A percentile compares a stretch with the other conserved stretches of the same genome.
phyloP scores from a whole-genome alignment of 1,139 yeast species.

The Pichiaceae sp. region DNA sequence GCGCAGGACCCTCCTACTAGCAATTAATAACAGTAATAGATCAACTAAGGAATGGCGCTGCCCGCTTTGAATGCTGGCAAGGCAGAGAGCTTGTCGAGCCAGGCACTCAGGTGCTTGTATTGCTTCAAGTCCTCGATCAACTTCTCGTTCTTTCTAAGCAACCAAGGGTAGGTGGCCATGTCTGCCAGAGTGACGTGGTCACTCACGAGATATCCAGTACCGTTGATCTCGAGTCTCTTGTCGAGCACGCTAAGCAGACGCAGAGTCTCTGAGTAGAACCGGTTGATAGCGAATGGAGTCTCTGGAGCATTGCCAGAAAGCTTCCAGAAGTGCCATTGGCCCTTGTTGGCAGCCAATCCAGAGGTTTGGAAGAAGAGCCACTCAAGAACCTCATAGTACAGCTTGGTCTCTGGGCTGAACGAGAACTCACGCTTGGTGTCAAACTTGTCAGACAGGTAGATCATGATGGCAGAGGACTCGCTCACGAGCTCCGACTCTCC shows the following conservation, averaged over 20 bases:
- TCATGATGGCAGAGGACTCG: constrained; percentile 54
- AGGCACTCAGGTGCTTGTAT: constrained; percentile 35
- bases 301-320: constrained; percentile 31
- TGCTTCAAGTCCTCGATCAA: constrained; percentile 30
- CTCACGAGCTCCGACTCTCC: constrained; percentile 32
- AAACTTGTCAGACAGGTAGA: constrained; percentile 47
- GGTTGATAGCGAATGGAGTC: constrained; percentile 41
- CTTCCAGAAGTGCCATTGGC: constrained; percentile 45
- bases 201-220: constrained; percentile 47
- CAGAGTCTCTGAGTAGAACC: constrained; percentile 42
- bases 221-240: constrained; percentile 34
- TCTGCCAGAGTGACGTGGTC: constrained; percentile 49
- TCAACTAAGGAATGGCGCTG: not conserved
- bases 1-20: too few species aligned
- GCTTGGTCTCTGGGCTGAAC: constrained; percentile 33
- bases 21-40: too few species aligned
- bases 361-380: constrained; percentile 50
- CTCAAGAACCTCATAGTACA: constrained; percentile 43
- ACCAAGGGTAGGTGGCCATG: constrained; percentile 37
- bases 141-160: constrained; percentile 23
- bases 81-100: constrained; percentile 33
- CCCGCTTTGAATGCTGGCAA: constrained; percentile 25
- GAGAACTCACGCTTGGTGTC: constrained; percentile 45
- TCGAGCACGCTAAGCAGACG: constrained; percentile 49
- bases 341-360: constrained; percentile 55